Base-by-base conservation (phyloP, 768 basidiomycete species). In the Tricholomella constricta region DNA sequence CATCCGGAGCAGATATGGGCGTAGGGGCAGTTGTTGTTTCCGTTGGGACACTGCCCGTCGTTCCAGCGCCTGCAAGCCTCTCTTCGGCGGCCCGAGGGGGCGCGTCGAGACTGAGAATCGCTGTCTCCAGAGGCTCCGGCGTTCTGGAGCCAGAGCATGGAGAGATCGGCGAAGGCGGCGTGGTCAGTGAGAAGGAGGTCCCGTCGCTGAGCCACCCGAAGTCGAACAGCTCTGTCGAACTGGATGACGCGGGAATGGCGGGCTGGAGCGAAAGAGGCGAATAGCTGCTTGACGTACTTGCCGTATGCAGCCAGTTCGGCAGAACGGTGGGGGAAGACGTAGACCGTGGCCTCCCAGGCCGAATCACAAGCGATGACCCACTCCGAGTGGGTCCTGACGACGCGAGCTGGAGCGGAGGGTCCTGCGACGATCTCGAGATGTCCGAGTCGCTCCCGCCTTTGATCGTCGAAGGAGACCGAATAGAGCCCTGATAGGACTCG, bases 361-460 rank as follows among this genome's bases (percentile, higher is more conserved):
- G 23, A 31, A 25, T 51, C 42, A 19, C 42, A 71, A 2, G 69
- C 64, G n/a, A 55, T 52, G 37, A 53, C 34, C 63, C 64, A 70
- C 14, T 71, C 59, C 1, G 49, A 53, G 6, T 49, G 42, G 22
- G 56, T 45, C 9, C 26, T 22, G 49, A 69, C 52, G 10, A 8
- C 50, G 27, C 55, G 43, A 4, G 56, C 50, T 0, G 59, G 48
- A 40, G 42, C 26, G 15, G 46, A 9, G 11, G 45, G 1, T 4
- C 61, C 52, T 12, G 45, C 6, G 17, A 46, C 15, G 20, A 55
- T 15, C 25, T 20, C n/a, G n/a, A n/a, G n/a, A n/a, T n/a, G 20
- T 4, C 29, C 41, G n/a, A 44, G n/a, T 45, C 44, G 4, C n/a
- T 47, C 45, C 3, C 20, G 2, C 19, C 23, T 15, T 12, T 37